Conservation (phyloP, 2,329 filamentous ascomycete species). For the Aspergillus sp. region DNA sequence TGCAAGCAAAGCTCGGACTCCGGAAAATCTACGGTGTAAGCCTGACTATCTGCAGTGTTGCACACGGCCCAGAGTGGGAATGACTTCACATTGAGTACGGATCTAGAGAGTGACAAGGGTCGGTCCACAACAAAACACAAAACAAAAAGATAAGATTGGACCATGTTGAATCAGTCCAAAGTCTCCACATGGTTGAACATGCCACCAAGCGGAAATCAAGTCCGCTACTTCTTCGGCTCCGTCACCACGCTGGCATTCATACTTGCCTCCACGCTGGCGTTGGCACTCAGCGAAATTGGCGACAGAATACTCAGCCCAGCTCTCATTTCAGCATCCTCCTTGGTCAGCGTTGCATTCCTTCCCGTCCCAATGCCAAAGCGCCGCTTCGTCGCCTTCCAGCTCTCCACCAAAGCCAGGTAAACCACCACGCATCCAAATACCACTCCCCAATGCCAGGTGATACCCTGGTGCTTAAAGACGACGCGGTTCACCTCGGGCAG, state of each 20-base stretch:
- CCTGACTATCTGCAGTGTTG: neutral
- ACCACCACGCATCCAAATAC: slow-evolving; percentile 59
- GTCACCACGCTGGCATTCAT: slow-evolving; percentile 23
- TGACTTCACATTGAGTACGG: neutral
- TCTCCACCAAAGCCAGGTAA: slow-evolving; percentile 63
- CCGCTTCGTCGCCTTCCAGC: slow-evolving; percentile 66
- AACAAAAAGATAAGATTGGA: neutral
- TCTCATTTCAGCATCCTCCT: slow-evolving; percentile 34
- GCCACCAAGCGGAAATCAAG: neutral
- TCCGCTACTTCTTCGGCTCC: slow-evolving; percentile 16
- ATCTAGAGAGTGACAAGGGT: slow-evolving; percentile 1
- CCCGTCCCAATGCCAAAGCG: slow-evolving; percentile 34
- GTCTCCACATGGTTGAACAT: slow-evolving; percentile 14
- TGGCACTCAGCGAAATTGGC: slow-evolving; percentile 26
- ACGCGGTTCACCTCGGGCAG: slow-evolving; percentile 64
- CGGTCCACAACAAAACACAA: neutral
- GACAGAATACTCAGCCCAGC: slow-evolving; percentile 24
- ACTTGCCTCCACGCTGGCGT: slow-evolving; percentile 28
- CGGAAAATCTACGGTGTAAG: neutral
- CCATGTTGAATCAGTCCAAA: slow-evolving; percentile 16
- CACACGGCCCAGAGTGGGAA: neutral
- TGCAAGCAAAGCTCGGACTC: neutral
- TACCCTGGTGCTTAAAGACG: slow-evolving; percentile 66
- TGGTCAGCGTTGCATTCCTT: slow-evolving; percentile 28
- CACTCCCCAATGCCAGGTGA: slow-evolving; percentile 69